These are phyloP conservation scores for Hyparrhenia diplandra DNA, from an alignment of 176 grass and related monocot genomes.

Conservation along the genomic window DNA sequence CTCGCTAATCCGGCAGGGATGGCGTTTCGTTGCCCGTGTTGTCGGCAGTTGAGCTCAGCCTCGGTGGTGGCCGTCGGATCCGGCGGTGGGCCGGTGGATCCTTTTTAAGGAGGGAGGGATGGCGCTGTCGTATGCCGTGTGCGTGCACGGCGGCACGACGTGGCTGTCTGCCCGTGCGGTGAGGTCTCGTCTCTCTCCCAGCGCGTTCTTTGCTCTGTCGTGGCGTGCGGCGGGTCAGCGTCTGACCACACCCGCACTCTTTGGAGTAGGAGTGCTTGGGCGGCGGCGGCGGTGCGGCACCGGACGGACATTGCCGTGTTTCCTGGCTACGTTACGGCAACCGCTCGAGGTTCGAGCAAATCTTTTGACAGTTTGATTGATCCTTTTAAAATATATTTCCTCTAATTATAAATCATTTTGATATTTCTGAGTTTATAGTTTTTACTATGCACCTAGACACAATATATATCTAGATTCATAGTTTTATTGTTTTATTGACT, in stretches of 20 bases:
- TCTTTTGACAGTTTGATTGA: not conserved
- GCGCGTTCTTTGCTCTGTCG: not conserved
- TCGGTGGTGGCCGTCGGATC: not conserved
- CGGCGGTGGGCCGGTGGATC: not conserved
- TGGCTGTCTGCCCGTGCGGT: not conserved
- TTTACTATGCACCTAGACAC: too few species aligned
- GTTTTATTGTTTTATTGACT: too few species aligned
- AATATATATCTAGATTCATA: too few species aligned
- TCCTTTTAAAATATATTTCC: not conserved
- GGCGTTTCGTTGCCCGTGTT: not conserved
- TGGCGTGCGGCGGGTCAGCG: not conserved
- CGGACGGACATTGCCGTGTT: not conserved
- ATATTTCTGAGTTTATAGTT: too few species aligned
- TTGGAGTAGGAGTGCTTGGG: not conserved
- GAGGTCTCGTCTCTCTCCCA: not conserved
- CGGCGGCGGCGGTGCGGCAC: not conserved
- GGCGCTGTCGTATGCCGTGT: constrained; percentile 4
- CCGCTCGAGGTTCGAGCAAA: not conserved
- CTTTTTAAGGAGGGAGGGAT: not conserved
- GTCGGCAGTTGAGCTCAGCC: not conserved
- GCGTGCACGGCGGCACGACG: constrained; percentile 27
- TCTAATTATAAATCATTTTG: too few species aligned
- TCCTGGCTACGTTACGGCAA: not conserved
- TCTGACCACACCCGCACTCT: not conserved
- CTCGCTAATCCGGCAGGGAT: not conserved